Evolutionary conservation across 768 basidiomycete genomes (phyloP).

Genomic region (Suillus tomentosus): DNA sequence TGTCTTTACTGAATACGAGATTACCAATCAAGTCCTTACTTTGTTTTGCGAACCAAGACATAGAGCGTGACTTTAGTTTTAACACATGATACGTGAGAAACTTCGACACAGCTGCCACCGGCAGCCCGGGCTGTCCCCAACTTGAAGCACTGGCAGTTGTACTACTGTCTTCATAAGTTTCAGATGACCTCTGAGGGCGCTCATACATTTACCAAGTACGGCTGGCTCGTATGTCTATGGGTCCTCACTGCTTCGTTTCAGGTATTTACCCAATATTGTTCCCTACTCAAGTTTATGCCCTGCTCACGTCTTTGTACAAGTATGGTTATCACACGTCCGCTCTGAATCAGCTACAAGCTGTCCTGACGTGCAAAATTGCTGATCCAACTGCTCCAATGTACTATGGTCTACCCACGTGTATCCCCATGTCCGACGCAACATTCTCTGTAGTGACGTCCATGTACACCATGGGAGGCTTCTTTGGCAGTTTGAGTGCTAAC

Average conservation of each 20-base stretch:
- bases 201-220: constrained; percentile 56
- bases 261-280: constrained; percentile 28
- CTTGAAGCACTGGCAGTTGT: not conserved
- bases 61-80: no score
- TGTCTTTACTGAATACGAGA: no score
- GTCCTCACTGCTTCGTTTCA: constrained; percentile 62
- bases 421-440: constrained; percentile 71
- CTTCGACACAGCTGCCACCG: not conserved
- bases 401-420: constrained; percentile 66
- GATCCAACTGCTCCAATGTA: constrained; percentile 18
- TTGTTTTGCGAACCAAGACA: no score
- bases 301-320: constrained; percentile 32
- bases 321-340: constrained; percentile 94
- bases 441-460: constrained; percentile 86
- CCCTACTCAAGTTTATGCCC: not conserved
- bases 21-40: no score
- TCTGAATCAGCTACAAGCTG: constrained; percentile 84
- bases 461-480: constrained; percentile 86
- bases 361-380: constrained; percentile 65
- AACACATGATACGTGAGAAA: not conserved
- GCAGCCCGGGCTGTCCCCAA: no score
- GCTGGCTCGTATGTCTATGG: constrained; percentile 70
- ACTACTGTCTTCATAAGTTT: not conserved
- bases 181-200: constrained; percentile 15
- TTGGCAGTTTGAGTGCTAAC: constrained; percentile 73